These are phyloP conservation scores for Coemansia sp. DNA, from an alignment of 192 early-diverging fungal species.

Conservation along the genomic window DNA sequence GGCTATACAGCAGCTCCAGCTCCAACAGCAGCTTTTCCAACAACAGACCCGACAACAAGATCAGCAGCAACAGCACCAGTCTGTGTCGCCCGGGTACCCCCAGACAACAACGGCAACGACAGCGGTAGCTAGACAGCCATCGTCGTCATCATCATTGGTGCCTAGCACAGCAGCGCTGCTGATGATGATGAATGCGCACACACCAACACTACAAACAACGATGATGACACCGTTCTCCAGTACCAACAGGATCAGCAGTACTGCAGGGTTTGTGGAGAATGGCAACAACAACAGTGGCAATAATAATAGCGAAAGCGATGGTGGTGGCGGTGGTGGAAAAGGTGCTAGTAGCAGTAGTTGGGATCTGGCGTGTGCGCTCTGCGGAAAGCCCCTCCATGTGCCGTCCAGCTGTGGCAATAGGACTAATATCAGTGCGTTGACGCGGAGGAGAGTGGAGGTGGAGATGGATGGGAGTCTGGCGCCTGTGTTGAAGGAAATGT, in stretches of 20 bases:
- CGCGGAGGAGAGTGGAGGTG: conserved; percentile 15
- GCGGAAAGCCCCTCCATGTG: conserved; percentile 11
- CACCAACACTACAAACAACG: background rate
- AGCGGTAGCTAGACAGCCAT: background rate
- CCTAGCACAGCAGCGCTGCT: background rate
- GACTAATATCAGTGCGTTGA: conserved; percentile 5
- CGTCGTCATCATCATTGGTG: background rate
- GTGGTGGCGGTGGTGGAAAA: background rate
- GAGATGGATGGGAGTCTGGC: conserved; percentile 3
- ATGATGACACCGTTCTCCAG: background rate
- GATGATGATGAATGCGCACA: background rate
- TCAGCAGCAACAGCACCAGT: background rate
- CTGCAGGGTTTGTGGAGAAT: too few relatives aligned
- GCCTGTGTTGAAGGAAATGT: conserved; percentile 17
- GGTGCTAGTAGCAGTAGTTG: background rate
- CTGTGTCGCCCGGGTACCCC: background rate
- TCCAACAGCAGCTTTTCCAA: background rate
- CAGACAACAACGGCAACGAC: background rate
- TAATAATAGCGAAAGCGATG: background rate
- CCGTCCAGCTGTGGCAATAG: conserved; percentile 10
- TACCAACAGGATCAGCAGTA: background rate
- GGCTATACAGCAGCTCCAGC: background rate
- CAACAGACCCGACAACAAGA: conserved; percentile 2
- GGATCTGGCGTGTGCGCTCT: conserved; percentile 24
- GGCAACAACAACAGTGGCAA: too few relatives aligned